Base-by-base conservation (phyloP, 805 yeast genomes). In the Ogataea philodendri region DNA sequence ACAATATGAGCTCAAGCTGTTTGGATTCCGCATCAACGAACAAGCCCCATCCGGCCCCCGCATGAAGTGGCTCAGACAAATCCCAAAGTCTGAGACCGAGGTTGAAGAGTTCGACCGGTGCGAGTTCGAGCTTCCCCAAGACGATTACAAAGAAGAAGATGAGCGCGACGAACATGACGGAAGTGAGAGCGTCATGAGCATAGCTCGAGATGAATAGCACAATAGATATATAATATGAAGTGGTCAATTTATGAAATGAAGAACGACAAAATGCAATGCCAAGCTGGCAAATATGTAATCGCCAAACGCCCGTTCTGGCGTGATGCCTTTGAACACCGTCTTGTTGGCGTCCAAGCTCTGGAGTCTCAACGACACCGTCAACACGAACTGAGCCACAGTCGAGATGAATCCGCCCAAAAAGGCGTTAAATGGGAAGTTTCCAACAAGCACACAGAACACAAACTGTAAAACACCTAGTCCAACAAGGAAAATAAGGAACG, bases 401-500 rank as follows among this genome's bases (percentile, higher is more conserved):
- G 87, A 69, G 37, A 83, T 75, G 57, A 93, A 93, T 1, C 97
- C 97, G 14, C 95, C 90, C 41, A 93, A 70, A 57, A 93, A 93
- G 15, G 96, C 97, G 63, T 93, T 93, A 74, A 93, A 93, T 11
- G 99, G 99, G 74, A 83, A 93, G 51, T 77, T 86, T 22, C 97
- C 95, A 29, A 88, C 76, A 9, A 87, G 42, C 26, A 81, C 49
- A 47, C 84, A 84, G 60, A 88, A 90, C 4, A 69, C 64, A 55
- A 88, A 87, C 63, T 93, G 97, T 18, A 84, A 60, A 1, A 74
- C 63, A 1, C 95, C 98, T 41, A 86, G 66, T 0, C 67, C 61
- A 11, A 90, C 89, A 40, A 90, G 63, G 48, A 84, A 88, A 16
- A 60, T 74, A 54, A 90, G 70, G 55, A 89, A 93, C 9, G 71